Conservation (phyloP, 1,284 basidiomycete genomes). For the Ustilago cynodontis region DNA sequence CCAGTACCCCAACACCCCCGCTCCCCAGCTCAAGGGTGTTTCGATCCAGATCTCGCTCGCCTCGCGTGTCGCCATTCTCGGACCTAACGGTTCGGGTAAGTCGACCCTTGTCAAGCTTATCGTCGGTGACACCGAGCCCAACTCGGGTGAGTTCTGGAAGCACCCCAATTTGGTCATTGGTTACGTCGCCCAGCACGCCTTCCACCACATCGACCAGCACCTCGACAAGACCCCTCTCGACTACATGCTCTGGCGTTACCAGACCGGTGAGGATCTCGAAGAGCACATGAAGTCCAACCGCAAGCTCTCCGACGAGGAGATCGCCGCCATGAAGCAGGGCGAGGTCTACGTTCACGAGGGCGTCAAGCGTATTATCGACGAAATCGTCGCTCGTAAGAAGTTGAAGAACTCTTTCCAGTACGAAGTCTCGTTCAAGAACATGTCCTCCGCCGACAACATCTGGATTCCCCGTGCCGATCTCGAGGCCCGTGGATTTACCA, state of each 20-base stretch:
- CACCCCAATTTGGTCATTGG: constrained; percentile 70
- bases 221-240: constrained; percentile 70
- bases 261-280: constrained; percentile 70
- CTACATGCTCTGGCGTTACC: constrained; percentile 71
- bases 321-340: constrained; percentile 67
- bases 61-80: constrained; percentile 70
- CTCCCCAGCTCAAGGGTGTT: constrained; percentile 68
- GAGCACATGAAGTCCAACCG: constrained; percentile 68
- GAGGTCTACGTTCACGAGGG: constrained; percentile 68
- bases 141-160: constrained; percentile 69
- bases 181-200: constrained; percentile 70
- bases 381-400: constrained; percentile 69
- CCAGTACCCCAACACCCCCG: constrained; percentile 69
- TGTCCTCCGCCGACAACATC: constrained; percentile 69
- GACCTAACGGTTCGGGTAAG: constrained; percentile 70
- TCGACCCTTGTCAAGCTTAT: constrained; percentile 70
- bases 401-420: constrained; percentile 71
- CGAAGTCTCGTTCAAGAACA: constrained; percentile 70
- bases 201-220: constrained; percentile 71
- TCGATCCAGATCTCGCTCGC: constrained; percentile 70
- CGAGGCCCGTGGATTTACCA: constrained; percentile 67
- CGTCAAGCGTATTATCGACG: constrained; percentile 69
- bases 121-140: constrained; percentile 69
- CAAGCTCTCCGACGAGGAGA: constrained; percentile 63
- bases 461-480: constrained; percentile 68